Base-by-base conservation (phyloP, 1,139 yeast species). In the Sugiyamaella paludigena region DNA sequence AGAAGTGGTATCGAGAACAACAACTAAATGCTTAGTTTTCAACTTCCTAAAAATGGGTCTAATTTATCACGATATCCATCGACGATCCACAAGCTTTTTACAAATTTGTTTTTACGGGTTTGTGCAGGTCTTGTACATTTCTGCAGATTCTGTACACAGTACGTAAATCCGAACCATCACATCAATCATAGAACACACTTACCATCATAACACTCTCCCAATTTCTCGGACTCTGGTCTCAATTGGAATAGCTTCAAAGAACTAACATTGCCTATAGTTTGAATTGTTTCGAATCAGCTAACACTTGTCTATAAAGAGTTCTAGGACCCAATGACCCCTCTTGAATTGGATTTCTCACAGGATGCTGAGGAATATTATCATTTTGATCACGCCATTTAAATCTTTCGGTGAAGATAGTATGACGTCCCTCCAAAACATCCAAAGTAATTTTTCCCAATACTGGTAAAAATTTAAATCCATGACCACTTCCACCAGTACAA, bases 401-500 rank as follows among this genome's bases (percentile, higher is more conserved):
- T 12, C 39, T n/a, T 19, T 16, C 27, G 13, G 39, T 36, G 15
- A 36, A 36, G 4, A 36, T 6, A 36, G 27, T 36, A 12, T 8
- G 28, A 2, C 39, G 39, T n/a, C 7, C 39, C 13, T 36, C 39
- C 9, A 36, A 12, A 36, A 15, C 39, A 36, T 36, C 39, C 11
- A 36, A 9, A 36, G 39, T 36, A 8, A 36, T 36, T 36, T 12
- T 36, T 31, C 56, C 56, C 33, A 52, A 38, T 1, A 52, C 50
- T 4, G 56, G 56, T 15, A 52, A 44, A 43, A 52, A 45, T 39
- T 52, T 52, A 47, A 52, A 52, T 4, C 50, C 56, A 43, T 74
- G 78, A 15, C 77, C 76, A 10, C 75, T 70, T 2, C 77, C 80
- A 36, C 79, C 79, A 49, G 74, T 66, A 2, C 73, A 75, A 27